Percentiles rank a stretch among this genome's conserved stretches.
These are phyloP conservation scores for Trichodelitschia bisporula DNA, from an alignment of 495 filamentous ascomycete species.

Conservation along the genomic window DNA sequence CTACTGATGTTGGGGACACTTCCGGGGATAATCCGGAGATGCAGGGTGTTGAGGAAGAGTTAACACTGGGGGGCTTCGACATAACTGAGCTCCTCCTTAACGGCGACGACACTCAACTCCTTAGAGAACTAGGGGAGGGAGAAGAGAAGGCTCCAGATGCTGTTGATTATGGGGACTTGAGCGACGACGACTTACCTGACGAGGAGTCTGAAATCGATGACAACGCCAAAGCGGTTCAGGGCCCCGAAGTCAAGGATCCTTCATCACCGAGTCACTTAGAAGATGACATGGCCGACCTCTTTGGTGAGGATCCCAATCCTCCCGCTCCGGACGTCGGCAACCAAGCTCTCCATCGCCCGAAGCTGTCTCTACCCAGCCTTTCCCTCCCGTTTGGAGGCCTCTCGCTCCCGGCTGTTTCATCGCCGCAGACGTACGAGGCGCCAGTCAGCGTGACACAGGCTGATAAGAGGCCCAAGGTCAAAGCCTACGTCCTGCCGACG, in stretches of 20 bases:
- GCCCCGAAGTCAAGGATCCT: constrained; percentile 11
- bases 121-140: constrained; percentile 23
- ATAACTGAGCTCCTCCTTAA: constrained; percentile 4
- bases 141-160: constrained; percentile 61
- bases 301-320: constrained; percentile 22
- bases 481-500: background rate
- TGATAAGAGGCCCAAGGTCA: background rate
- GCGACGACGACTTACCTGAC: constrained; percentile 44
- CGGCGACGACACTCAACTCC: constrained; percentile 8
- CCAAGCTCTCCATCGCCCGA: constrained; percentile 10
- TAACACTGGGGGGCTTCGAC: too few relatives aligned
- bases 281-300: constrained; percentile 12
- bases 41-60: constrained; percentile 4
- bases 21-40: background rate
- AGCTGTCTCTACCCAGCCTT: constrained; percentile 15
- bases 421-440: background rate
- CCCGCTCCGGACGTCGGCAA: constrained; percentile 18
- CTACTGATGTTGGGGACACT: constrained; percentile 3
- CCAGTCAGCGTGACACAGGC: background rate
- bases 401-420: background rate
- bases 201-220: constrained; percentile 28
- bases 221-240: constrained; percentile 18
- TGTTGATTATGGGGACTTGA: constrained; percentile 70
- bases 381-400: background rate
- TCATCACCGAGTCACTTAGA: constrained; percentile 2